phyloP scores from a whole-genome alignment of 352 stramenopile species.

The Phytophthora meadii region DNA sequence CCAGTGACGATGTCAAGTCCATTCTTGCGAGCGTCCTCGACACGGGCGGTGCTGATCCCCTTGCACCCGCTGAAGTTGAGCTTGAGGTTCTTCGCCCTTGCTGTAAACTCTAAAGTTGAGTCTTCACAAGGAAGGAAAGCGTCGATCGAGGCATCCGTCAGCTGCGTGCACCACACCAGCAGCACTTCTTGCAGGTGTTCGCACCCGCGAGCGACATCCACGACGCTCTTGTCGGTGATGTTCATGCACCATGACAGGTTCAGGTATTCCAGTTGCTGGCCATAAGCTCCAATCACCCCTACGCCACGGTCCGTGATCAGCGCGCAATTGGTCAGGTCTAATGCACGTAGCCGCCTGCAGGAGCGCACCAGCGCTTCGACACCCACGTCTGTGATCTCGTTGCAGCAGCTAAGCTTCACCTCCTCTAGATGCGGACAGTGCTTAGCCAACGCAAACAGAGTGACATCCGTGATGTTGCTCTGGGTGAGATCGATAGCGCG shows the following conservation, averaged over 20 bases:
- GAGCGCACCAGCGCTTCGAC: conserved; percentile 66
- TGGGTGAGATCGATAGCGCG: conserved; percentile 77
- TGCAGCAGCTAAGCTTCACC: conserved; percentile 79
- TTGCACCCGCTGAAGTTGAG: conserved; percentile 81
- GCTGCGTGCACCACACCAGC: conserved; percentile 86
- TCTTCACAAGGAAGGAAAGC: conserved; percentile 48
- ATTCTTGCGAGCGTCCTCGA: conserved; percentile 40
- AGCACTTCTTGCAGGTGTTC: conserved; percentile 66
- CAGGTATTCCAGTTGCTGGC: conserved; percentile 63
- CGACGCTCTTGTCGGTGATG: conserved; percentile 87
- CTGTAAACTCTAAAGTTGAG: conserved; percentile 13
- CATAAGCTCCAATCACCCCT: conserved; percentile 54
- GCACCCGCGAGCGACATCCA: conserved; percentile 71
- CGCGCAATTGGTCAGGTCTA: conserved; percentile 85
- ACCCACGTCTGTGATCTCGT: conserved; percentile 79
- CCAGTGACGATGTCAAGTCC: conserved; percentile 45
- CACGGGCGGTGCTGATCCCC: conserved; percentile 45
- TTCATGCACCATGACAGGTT: conserved; percentile 91
- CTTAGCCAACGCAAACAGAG: conserved; percentile 66
- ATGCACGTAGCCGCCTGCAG: conserved; percentile 55
- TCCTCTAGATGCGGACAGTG: conserved; percentile 73
- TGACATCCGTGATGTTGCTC: conserved; percentile 72
- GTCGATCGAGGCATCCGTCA: conserved; percentile 73
- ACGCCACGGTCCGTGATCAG: conserved; percentile 83
- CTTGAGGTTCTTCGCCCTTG: conserved; percentile 33